Conservation (phyloP, 306 rosid species). For the Senna siamea region DNA sequence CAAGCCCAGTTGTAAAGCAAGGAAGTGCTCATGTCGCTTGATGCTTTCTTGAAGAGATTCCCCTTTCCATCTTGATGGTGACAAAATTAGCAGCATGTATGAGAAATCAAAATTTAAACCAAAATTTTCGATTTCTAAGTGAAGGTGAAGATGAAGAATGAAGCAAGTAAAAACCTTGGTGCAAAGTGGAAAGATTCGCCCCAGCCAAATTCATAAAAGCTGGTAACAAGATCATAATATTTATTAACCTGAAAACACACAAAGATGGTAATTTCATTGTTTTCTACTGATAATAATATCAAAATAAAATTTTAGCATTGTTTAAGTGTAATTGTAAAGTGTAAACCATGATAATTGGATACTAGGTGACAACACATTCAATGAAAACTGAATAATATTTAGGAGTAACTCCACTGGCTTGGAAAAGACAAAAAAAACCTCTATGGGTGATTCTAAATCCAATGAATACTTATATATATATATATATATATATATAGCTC, state of each 20-base stretch:
- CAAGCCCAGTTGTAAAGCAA: conserved; percentile 72
- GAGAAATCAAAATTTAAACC: neutral
- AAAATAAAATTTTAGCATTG: neutral
- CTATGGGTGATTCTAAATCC: neutral
- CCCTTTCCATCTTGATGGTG: conserved; percentile 67
- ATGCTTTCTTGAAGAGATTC: conserved; percentile 83
- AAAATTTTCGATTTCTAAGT: conserved; percentile 1
- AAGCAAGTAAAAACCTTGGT: conserved; percentile 50
- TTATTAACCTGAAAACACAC: conserved; percentile 66
- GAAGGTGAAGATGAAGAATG: conserved; percentile 12
- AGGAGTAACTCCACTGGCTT: too few relatives aligned
- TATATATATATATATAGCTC: too few relatives aligned
- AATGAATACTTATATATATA: neutral
- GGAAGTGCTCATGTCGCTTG: conserved; percentile 83
- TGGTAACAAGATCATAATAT: conserved; percentile 80
- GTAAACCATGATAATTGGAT: neutral
- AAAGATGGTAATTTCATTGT: conserved; percentile 26
- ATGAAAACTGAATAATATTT: neutral
- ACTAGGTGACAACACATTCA: neutral
- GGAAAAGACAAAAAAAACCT: too few relatives aligned
- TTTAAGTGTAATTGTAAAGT: neutral
- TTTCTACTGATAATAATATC: conserved; percentile 24
- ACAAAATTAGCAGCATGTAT: conserved; percentile 4
- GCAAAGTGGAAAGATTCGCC: conserved; percentile 91
- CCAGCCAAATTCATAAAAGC: conserved; percentile 90